Conservation (phyloP, 2,329 filamentous ascomycete species). For the Botrytis medusae region DNA sequence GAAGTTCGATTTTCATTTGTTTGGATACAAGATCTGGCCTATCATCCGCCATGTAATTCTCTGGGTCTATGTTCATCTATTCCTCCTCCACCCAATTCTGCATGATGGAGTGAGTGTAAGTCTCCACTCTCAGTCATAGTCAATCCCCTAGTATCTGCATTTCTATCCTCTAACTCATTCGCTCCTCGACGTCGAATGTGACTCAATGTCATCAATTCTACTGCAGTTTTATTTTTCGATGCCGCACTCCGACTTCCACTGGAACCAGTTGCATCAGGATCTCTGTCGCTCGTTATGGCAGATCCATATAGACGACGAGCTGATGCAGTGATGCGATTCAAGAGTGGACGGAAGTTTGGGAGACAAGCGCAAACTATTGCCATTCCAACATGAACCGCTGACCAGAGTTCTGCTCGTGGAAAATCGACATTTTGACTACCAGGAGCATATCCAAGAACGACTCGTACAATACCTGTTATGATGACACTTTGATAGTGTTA, state of each 20-base stretch:
- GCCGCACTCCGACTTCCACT: slow-evolving; percentile 2
- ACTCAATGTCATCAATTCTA: slow-evolving; percentile 5
- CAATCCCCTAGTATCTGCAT: slow-evolving; percentile 12
- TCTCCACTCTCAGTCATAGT: slow-evolving; percentile 15
- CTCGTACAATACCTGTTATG: slow-evolving; percentile 23
- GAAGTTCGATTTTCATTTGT: neutral
- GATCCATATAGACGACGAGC: slow-evolving; percentile 17
- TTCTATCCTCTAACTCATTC: slow-evolving; percentile 10
- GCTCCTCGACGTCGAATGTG: neutral
- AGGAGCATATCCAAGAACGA: slow-evolving; percentile 22
- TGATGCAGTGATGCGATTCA: slow-evolving; percentile 17
- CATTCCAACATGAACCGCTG: slow-evolving; percentile 24
- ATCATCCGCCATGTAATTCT: neutral
- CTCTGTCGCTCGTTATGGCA: slow-evolving; percentile 4
- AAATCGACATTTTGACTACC: slow-evolving; percentile 25
- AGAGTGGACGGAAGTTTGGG: slow-evolving; percentile 23
- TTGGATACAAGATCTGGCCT: neutral
- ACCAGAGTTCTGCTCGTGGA: slow-evolving; percentile 25
- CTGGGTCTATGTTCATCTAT: neutral
- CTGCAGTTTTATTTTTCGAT: slow-evolving; percentile 9
- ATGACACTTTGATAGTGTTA: slow-evolving; percentile 22
- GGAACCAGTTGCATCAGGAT: neutral
- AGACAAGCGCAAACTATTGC: slow-evolving; percentile 27
- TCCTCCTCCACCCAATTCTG: neutral
- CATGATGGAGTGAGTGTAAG: neutral